These are phyloP conservation scores for Catunica adiposa DNA, from an alignment of 2,329 filamentous ascomycete genomes.

Conservation along the genomic window DNA sequence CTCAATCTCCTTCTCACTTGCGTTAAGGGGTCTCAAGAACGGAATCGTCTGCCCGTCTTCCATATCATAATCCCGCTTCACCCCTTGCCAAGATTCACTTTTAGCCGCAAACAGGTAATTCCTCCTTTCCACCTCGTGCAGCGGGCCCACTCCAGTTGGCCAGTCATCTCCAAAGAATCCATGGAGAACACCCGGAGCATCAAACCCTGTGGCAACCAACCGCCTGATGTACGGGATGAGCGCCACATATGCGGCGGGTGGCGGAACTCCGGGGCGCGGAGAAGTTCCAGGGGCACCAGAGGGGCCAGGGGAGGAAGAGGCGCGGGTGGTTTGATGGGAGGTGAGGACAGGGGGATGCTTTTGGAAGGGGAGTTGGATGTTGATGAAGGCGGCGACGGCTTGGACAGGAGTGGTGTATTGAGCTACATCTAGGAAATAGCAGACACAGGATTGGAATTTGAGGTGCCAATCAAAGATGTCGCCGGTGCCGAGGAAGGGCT, in stretches of 20 bases:
- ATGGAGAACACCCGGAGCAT: constrained; percentile 70
- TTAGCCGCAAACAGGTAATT: constrained; percentile 96
- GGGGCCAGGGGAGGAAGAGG: constrained; percentile 21
- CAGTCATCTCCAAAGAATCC: constrained; percentile 97
- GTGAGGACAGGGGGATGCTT: constrained; percentile 26
- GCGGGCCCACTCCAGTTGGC: constrained; percentile 57
- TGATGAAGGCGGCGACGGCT: constrained; percentile 76
- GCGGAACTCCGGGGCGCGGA: constrained; percentile 13
- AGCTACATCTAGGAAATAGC: constrained; percentile 81
- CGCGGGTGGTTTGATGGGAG: constrained; percentile 20
- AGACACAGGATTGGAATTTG: constrained; percentile 74
- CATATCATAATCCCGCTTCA: constrained; percentile 86
- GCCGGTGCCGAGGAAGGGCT: constrained; percentile 25
- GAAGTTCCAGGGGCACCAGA: constrained; percentile 14
- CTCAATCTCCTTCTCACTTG: constrained; percentile 64
- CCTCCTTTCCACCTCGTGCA: constrained; percentile 76
- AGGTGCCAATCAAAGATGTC: constrained; percentile 90
- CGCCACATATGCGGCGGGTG: constrained; percentile 32
- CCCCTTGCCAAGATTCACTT: constrained; percentile 72
- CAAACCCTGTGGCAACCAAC: constrained; percentile 80
- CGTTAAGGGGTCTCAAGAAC: constrained; percentile 70
- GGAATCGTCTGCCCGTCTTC: constrained; percentile 67
- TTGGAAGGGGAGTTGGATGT: constrained; percentile 82
- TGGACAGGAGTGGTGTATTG: constrained; percentile 73
- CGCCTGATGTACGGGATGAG: constrained; percentile 81